Conservation (phyloP, 768 basidiomycete species). For the Rhodotorula paludigena region DNA sequence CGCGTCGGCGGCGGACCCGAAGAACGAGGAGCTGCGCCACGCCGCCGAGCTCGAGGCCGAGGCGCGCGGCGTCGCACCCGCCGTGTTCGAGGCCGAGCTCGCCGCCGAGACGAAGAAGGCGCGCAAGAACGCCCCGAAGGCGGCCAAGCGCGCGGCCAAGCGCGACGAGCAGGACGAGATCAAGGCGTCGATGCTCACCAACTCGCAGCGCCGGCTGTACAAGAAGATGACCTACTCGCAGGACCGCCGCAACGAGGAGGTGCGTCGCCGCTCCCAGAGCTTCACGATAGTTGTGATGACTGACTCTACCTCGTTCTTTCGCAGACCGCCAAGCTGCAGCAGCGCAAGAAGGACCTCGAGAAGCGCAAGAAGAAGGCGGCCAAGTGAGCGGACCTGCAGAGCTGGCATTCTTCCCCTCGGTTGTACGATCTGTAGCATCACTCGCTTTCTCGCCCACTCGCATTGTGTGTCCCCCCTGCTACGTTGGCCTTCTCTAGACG, state of each 20-base stretch:
- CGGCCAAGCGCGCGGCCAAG: neutral
- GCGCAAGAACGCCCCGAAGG: constrained; percentile 29
- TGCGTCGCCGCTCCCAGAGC: constrained; percentile 37
- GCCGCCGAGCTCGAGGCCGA: constrained; percentile 91
- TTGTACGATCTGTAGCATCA: neutral
- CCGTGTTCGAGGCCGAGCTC: constrained; percentile 47
- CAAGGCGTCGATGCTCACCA: constrained; percentile 51
- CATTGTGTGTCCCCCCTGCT: too few species aligned
- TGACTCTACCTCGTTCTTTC: neutral
- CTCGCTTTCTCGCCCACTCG: too few species aligned
- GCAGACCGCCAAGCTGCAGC: constrained; percentile 37
- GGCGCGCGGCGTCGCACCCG: constrained; percentile 46
- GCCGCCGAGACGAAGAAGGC: constrained; percentile 46
- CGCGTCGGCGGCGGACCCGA: constrained; percentile 49
- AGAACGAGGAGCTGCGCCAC: constrained; percentile 66
- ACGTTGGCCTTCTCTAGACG: too few species aligned
- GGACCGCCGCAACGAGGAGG: constrained; percentile 48
- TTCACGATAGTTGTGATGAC: neutral
- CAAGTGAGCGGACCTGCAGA: too few species aligned
- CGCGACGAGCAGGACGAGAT: constrained; percentile 48
- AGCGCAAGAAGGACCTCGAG: constrained; percentile 38
- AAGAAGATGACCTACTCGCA: constrained; percentile 52
- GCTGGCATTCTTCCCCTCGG: neutral
- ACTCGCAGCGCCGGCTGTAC: constrained; percentile 51
- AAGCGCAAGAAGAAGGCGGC: constrained; percentile 38